Base-by-base conservation (phyloP, 2,329 filamentous ascomycete genomes). In the Diplodia sapinea region DNA sequence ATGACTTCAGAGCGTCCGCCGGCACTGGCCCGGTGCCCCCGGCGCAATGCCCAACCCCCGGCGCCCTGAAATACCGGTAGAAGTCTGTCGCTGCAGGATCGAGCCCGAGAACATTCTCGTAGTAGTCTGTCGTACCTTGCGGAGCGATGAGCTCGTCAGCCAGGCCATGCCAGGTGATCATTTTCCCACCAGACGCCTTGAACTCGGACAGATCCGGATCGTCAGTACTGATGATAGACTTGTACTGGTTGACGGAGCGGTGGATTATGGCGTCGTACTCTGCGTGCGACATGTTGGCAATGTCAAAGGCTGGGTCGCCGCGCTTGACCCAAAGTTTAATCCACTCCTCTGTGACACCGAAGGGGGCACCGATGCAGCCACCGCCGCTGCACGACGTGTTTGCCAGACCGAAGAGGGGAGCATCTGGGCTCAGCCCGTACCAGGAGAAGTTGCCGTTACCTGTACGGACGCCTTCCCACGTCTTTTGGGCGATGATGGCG, bases 111-210 rank as follows among this genome's bases (percentile, higher is more conserved):
- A 55, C 65, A 0, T 63, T 31, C 23, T 63, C 43, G n/a, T 67
- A 67, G n/a, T 67, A 67, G 5, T 51, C 23, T 2, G 23, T 49
- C 4, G 43, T 62, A 15, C 65, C 65, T 20, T 63, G 26, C 6
- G 56, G 55, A 23, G 38, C 29, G 43, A 67, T 67, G 8, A 67
- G 31, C 31, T 26, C 9, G 31, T 67, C 65, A 1, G 55, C 65
- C 13, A 51, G 29, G 23, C 81, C 82, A 63, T 83, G 80, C 76
- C 78, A 83, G 1, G 75, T 78, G 17, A 83, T 74, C 71, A 83
- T 75, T 68, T 83, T 83, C 1, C 76, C 79, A 0, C 79, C 80
- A 1, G 70, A 67, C 0, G 70, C 61, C 33, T 74, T 74, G 71
- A 82, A 83, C 0, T 61, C 70, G 0, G 74, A 73, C 0, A 83